Evolutionary conservation across 2,329 filamentous ascomycete genomes (phyloP).

Genomic region (Trichoderma koningii): DNA sequence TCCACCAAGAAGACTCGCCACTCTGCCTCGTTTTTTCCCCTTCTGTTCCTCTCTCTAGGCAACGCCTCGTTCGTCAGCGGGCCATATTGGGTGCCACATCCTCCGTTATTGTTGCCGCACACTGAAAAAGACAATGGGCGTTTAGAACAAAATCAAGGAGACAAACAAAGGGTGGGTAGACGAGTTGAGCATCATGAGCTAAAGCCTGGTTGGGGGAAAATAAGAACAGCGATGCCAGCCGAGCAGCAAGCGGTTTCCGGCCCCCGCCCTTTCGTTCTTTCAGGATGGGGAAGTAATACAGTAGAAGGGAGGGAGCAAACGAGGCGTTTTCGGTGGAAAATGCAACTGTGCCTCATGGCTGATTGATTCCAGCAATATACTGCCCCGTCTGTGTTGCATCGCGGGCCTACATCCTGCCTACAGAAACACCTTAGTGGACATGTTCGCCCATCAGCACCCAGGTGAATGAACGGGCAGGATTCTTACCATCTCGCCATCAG

Average conservation of each 20-base stretch:
- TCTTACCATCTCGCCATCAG: not conserved
- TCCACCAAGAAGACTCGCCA: slow-evolving; percentile 6
- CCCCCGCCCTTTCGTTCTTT: not conserved
- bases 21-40: not conserved
- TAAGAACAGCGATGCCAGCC: slow-evolving; percentile 8
- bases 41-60: not conserved
- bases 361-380: slow-evolving; percentile 4
- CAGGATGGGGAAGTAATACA: too few species aligned
- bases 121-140: not conserved
- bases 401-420: not conserved
- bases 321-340: not conserved
- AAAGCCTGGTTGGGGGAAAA: slow-evolving; percentile 6
- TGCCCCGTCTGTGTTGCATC: slow-evolving; percentile 16
- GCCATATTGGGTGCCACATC: not conserved
- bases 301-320: too few species aligned
- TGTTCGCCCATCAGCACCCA: slow-evolving; percentile 1
- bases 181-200: slow-evolving; percentile 6
- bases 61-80: slow-evolving; percentile 21
- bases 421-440: not conserved
- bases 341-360: slow-evolving; percentile 23
- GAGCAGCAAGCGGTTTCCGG: slow-evolving; percentile 1
- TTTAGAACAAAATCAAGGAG: not conserved
- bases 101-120: not conserved
- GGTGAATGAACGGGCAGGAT: not conserved
- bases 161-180: not conserved